Conservation (phyloP, 306 rosid genomes). For the Castanopsis chinensis region DNA sequence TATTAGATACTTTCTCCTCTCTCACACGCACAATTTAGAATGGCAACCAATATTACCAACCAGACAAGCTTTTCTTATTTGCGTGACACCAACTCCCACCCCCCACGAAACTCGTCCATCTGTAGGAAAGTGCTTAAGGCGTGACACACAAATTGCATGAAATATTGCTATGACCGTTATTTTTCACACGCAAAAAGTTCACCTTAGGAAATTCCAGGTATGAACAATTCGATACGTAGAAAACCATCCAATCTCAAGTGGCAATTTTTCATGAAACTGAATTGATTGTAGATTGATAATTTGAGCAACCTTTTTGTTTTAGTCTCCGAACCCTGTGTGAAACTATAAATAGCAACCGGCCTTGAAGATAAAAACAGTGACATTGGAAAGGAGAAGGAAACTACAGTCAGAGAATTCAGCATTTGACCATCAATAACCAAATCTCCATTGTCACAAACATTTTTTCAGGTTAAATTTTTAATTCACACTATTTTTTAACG, state of each 20-base stretch:
- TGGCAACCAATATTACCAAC: neutral
- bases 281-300: neutral
- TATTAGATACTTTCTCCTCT: no score
- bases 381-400: neutral
- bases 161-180: no score
- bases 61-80: neutral
- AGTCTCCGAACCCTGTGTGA: neutral
- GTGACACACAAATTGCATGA: neutral
- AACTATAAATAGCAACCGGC: neutral
- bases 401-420: neutral
- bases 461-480: neutral
- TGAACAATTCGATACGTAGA: neutral
- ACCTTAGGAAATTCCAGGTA: no score
- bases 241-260: neutral
- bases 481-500: neutral
- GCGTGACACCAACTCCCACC: neutral
- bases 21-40: no score
- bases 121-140: neutral
- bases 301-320: neutral
- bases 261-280: neutral
- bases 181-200: no score
- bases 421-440: neutral
- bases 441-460: neutral
- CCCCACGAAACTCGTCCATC: neutral
- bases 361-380: neutral